Conservation (phyloP, 192 early-diverging fungal genomes). For the Fimicolochytrium jonesii region DNA sequence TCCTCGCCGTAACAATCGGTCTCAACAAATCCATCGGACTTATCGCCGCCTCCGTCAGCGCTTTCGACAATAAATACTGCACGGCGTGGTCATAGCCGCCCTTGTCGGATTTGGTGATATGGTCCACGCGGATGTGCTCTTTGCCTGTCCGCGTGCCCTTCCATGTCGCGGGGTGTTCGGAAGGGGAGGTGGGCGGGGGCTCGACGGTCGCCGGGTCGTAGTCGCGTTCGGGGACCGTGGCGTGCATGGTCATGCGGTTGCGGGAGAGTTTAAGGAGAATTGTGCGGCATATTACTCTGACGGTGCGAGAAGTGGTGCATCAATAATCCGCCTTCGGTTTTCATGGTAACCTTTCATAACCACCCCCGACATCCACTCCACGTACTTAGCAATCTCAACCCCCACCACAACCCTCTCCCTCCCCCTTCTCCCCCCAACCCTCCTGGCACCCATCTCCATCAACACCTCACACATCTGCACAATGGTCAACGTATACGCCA, state of each 20-base stretch:
- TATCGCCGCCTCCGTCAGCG: constrained; percentile 59
- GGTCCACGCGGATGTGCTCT: constrained; percentile 38
- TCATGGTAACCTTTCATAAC: too few species aligned
- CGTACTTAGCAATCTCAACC: constrained; percentile 67
- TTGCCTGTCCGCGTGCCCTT: constrained; percentile 49
- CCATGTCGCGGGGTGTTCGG: constrained; percentile 46
- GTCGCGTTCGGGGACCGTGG: constrained; percentile 61
- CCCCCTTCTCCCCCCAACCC: constrained; percentile 55
- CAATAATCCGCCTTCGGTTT: too few species aligned
- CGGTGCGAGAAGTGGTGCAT: not conserved
- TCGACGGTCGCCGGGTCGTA: constrained; percentile 49
- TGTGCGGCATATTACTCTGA: constrained; percentile 45
- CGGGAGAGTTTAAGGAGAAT: constrained; percentile 48
- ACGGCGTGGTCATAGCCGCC: constrained; percentile 24
- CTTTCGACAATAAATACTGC: constrained; percentile 34
- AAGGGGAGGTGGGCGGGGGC: not conserved
- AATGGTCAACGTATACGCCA: constrained; percentile 62
- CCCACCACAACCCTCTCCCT: constrained; percentile 58
- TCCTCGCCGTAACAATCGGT: constrained; percentile 39
- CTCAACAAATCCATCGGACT: constrained; percentile 69
- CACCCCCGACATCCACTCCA: too few species aligned
- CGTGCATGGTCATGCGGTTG: constrained; percentile 56
- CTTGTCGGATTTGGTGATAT: constrained; percentile 24
- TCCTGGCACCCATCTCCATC: constrained; percentile 72
- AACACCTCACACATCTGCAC: constrained; percentile 71